phyloP scores from a whole-genome alignment of 352 stramenopile species.

The Pythium rhizo-oryzae region DNA sequence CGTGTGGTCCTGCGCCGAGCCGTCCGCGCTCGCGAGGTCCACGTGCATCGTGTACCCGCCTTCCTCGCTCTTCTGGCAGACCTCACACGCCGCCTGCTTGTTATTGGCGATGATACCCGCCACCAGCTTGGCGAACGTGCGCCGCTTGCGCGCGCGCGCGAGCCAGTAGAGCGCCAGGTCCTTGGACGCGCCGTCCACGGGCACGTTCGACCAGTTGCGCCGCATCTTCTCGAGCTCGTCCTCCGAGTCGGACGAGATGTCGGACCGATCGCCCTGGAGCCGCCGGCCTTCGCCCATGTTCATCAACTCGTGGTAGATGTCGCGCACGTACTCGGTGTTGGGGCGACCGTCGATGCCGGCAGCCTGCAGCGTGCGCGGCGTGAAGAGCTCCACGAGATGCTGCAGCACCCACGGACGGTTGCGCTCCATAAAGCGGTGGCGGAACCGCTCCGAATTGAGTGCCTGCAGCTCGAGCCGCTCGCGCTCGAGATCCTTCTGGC shows the following conservation, averaged over 20 bases:
- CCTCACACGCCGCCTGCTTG: slow-evolving; percentile 84
- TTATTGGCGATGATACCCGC: slow-evolving; percentile 74
- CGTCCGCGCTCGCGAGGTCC: slow-evolving; percentile 73
- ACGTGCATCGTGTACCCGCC: slow-evolving; percentile 81
- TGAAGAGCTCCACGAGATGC: slow-evolving; percentile 96
- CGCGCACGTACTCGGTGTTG: slow-evolving; percentile 94
- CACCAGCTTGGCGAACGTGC: slow-evolving; percentile 91
- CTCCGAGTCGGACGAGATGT: slow-evolving; percentile 93
- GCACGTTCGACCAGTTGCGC: slow-evolving; percentile 84
- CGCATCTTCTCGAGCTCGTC: slow-evolving; percentile 91
- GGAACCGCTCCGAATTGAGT: slow-evolving; percentile 97
- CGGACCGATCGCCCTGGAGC: slow-evolving; percentile 85
- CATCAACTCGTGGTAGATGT: slow-evolving; percentile 97
- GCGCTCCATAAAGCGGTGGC: slow-evolving; percentile 96
- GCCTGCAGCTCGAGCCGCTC: slow-evolving; percentile 96
- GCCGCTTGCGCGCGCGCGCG: slow-evolving; percentile 91
- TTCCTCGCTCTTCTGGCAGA: slow-evolving; percentile 77
- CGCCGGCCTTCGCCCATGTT: slow-evolving; percentile 91
- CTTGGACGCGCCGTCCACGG: slow-evolving; percentile 78
- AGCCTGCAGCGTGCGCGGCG: slow-evolving; percentile 87
- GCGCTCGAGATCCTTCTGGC: slow-evolving; percentile 94
- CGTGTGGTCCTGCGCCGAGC: slow-evolving; percentile 64
- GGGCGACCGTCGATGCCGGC: slow-evolving; percentile 69
- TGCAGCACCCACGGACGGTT: slow-evolving; percentile 98
- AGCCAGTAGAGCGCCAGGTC: slow-evolving; percentile 95